These are phyloP conservation scores for Mycena alexandri DNA, from an alignment of 768 basidiomycete species.

Conservation along the genomic window DNA sequence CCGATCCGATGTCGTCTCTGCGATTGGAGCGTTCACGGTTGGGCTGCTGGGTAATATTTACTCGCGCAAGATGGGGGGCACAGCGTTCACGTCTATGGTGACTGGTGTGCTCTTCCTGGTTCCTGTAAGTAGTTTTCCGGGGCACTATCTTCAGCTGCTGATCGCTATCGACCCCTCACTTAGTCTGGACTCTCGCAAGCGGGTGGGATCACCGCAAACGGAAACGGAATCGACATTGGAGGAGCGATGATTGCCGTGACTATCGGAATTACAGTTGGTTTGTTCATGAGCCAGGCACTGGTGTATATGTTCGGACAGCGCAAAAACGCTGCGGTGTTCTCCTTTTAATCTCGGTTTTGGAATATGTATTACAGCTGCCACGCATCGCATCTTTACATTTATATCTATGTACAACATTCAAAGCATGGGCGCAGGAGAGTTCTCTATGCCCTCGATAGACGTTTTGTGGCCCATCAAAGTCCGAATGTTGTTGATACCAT, in stretches of 20 bases:
- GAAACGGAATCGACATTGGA: constrained; percentile 86
- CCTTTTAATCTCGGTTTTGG: constrained; percentile 63
- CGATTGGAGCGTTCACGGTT: constrained; percentile 87
- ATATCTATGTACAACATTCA: constrained; percentile 57
- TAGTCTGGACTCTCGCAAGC: constrained; percentile 90
- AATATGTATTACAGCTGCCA: constrained; percentile 27
- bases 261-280: constrained; percentile 89
- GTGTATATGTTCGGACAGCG: constrained; percentile 89
- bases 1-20: constrained; percentile 86
- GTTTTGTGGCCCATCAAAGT: constrained; percentile 98
- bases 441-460: constrained; percentile 89
- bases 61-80: constrained; percentile 85
- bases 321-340: constrained; percentile 89
- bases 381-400: constrained; percentile 20
- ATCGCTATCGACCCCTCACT: constrained; percentile 11
- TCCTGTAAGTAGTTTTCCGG: constrained; percentile 67
- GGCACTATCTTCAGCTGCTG: constrained; percentile 11
- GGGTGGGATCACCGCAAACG: constrained; percentile 86
- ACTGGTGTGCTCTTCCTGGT: constrained; percentile 90
- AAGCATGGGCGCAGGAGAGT: constrained; percentile 91
- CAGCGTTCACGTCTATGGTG: constrained; percentile 92
- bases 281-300: constrained; percentile 89
- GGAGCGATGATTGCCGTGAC: constrained; percentile 92
- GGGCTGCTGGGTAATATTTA: constrained; percentile 85
- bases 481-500: constrained; percentile 97